These are phyloP conservation scores for Pseudotsuga menziesii DNA, from an alignment of 75 land plant species.

Conservation along the genomic window DNA sequence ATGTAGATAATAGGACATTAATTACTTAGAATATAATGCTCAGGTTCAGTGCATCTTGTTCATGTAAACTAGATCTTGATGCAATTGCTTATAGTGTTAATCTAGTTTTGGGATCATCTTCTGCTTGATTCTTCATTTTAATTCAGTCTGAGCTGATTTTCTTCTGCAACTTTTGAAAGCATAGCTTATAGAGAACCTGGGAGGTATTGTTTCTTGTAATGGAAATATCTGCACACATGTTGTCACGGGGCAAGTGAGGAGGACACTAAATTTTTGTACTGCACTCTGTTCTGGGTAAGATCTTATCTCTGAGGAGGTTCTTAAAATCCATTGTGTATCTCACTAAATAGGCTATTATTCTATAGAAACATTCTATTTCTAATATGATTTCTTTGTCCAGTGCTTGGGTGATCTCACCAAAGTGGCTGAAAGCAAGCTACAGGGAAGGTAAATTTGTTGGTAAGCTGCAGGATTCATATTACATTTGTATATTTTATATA, in stretches of 20 bases:
- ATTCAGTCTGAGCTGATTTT: neutral
- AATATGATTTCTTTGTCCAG: conserved; percentile 13
- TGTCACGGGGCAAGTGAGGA: conserved; percentile 64
- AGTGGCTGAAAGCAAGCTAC: conserved; percentile 78
- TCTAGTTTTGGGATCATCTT: no score
- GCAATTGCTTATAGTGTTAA: neutral
- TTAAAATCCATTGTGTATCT: no score
- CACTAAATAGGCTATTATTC: neutral
- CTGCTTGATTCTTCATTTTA: neutral
- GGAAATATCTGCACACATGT: conserved; percentile 75
- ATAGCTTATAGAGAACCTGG: conserved; percentile 64
- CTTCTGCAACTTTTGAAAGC: neutral
- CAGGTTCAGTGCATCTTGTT: neutral
- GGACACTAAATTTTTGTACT: neutral
- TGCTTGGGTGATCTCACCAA: conserved; percentile 72
- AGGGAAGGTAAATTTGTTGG: conserved; percentile 58
- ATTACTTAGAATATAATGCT: no score
- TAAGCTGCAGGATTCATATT: conserved; percentile 17
- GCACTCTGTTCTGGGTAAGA: no score
- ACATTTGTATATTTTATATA: neutral
- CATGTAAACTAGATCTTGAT: neutral
- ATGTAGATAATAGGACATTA: no score
- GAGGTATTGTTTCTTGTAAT: conserved; percentile 55
- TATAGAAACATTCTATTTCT: neutral
- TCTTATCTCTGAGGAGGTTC: no score